Evolutionary conservation across 2,329 filamentous ascomycete species (phyloP).

Genomic region (Epichloe aotearoae): DNA sequence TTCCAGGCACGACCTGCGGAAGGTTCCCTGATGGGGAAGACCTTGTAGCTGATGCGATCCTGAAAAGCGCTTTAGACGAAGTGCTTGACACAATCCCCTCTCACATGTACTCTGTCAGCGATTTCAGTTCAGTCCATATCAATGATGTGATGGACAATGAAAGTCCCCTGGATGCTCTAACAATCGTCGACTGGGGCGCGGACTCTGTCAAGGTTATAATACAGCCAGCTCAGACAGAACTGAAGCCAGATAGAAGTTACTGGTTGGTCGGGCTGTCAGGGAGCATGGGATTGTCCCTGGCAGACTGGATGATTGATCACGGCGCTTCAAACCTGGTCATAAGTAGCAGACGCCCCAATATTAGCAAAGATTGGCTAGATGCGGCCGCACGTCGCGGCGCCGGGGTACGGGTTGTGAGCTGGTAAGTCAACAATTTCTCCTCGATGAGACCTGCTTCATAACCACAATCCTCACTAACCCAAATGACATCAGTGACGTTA

Average conservation of each 20-base stretch:
- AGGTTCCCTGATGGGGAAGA: neutral
- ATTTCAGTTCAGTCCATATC: neutral
- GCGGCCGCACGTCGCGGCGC: neutral
- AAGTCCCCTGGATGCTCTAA: neutral
- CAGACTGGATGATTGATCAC: conserved; percentile 21
- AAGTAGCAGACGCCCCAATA: neutral
- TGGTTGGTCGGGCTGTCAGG: conserved; percentile 19
- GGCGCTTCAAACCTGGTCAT: conserved; percentile 10
- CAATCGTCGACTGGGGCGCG: neutral
- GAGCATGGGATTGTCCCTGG: conserved; percentile 22
- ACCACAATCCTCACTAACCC: too few species aligned
- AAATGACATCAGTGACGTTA: conserved; percentile 3
- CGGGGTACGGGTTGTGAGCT: neutral
- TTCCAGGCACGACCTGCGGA: neutral
- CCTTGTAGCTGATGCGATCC: neutral
- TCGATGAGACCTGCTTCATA: too few species aligned
- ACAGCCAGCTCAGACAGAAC: conserved; percentile 7
- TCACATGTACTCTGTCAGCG: neutral
- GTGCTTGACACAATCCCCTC: too few species aligned
- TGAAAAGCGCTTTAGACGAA: neutral
- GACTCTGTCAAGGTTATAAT: conserved; percentile 7
- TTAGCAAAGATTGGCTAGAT: neutral
- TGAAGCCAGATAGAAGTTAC: conserved; percentile 11
- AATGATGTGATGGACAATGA: neutral
- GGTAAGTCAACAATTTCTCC: neutral